Base-by-base conservation (phyloP, 2,329 filamentous ascomycete genomes). In the Aspergillus hiratsukae region DNA sequence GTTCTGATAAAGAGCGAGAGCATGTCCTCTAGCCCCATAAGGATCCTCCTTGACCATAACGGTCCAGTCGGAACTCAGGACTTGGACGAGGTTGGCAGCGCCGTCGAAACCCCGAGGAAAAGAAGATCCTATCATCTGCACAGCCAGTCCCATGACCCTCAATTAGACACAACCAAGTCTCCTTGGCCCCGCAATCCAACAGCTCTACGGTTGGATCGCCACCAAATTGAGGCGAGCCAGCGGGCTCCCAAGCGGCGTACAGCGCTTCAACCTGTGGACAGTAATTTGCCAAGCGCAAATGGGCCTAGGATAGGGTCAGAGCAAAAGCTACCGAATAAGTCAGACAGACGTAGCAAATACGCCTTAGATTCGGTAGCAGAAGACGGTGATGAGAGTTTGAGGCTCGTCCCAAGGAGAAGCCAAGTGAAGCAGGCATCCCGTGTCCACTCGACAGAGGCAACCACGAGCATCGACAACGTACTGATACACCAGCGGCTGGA, bases 11-110 rank as follows among this genome's bases (percentile, higher is more conserved):
- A 77, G 60, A 68, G 66, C 52, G 74, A 77, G 57, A 60, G 64
- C 17, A 52, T 66, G 25, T 71, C 71, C 37, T 73, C 71, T 41
- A 73, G 71, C 54, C 68, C 71, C 28, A 10, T 66, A n/a, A 60
- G 51, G 11, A 53, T 51, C 11, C 52, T 54, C 49, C 53, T 55
- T 8, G 31, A 58, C 8, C 53, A 52, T 28, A 45, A 48, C 23
- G 61, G 56, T 23, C 49, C 78, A 0, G 75, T 81, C 43, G 84
- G 85, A 52, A 87, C 83, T 53, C 76, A 87, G 51, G 85, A 88
- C 64, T 75, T 88, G 10, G 81, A 85, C 64, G 76, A 80, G 45
- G 71, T 78, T 52, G 79, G 77, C 7, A 69, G 69, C 31, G 58
- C 53, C 45, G 67, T 75, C 19, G 62, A 71, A 49, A 73, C 79